Percentiles rank a stretch among this genome's conserved stretches.
These are phyloP conservation scores for Corymbia calophylla DNA, from an alignment of 441 rosid genomes.

Conservation along the genomic window DNA sequence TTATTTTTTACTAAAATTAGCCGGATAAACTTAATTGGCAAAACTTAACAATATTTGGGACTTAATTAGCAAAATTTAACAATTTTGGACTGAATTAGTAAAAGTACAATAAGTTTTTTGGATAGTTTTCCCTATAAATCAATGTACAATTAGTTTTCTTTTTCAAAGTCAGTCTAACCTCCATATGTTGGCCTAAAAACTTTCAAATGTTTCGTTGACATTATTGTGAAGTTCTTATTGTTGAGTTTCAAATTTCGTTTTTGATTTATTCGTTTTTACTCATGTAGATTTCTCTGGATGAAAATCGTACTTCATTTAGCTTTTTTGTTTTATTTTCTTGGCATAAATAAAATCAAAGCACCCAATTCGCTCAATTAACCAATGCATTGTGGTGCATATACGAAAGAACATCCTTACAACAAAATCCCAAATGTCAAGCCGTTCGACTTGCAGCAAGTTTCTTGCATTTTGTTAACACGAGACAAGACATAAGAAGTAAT, in stretches of 20 bases:
- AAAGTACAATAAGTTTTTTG: background rate
- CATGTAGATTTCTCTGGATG: no score
- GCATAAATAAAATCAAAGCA: background rate
- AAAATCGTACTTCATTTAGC: background rate
- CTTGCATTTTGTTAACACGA: background rate
- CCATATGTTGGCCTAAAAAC: background rate
- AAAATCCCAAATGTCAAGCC: background rate
- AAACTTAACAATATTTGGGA: no score
- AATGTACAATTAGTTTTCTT: background rate
- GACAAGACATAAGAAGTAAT: background rate
- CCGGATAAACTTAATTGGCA: no score
- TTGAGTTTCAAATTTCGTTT: background rate
- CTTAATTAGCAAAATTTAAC: no score
- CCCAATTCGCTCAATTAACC: background rate
- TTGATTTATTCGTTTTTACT: background rate
- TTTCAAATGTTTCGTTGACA: background rate
- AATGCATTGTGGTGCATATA: background rate
- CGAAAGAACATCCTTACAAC: background rate
- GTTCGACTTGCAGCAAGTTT: background rate
- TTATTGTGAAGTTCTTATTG: background rate
- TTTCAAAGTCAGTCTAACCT: background rate
- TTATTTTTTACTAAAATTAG: no score
- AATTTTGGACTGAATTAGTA: fast-evolving
- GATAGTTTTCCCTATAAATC: background rate
- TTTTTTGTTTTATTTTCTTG: background rate